Conservation (phyloP, 2,329 filamentous ascomycete species). For the Cladobotryum mycophilum region DNA sequence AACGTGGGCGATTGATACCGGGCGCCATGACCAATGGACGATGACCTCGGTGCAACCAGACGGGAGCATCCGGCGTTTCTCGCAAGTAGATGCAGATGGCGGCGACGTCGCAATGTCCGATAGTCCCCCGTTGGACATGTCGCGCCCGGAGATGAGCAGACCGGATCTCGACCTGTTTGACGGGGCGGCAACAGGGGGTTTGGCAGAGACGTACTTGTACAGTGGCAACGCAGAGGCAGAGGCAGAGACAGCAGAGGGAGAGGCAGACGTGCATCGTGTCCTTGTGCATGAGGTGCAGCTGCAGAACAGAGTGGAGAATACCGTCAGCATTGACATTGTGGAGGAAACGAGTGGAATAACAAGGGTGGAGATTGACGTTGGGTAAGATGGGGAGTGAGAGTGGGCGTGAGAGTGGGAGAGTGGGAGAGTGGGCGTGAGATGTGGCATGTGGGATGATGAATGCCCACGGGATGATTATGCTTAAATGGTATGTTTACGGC, state of each 20-base stretch:
- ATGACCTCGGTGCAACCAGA: slow-evolving; percentile 22
- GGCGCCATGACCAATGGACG: slow-evolving; percentile 14
- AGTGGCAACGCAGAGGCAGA: neutral
- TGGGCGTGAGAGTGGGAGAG: neutral
- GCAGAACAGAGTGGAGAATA: slow-evolving; percentile 17
- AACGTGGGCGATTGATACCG: slow-evolving; percentile 26
- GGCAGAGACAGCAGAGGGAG: too few relatives aligned
- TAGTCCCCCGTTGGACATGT: neutral
- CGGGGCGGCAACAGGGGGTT: neutral
- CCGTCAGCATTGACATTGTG: slow-evolving; percentile 25
- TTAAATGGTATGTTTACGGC: neutral
- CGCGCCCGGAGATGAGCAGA: neutral
- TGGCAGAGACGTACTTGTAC: neutral
- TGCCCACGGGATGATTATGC: neutral
- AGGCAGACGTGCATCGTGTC: neutral
- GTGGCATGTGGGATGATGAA: neutral
- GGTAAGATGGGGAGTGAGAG: slow-evolving; percentile 8
- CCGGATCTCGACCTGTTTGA: slow-evolving; percentile 9
- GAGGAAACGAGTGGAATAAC: slow-evolving; percentile 31
- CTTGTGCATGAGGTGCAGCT: slow-evolving; percentile 8
- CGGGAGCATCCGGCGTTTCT: slow-evolving; percentile 26
- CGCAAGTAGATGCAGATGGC: slow-evolving; percentile 26
- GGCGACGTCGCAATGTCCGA: slow-evolving; percentile 25
- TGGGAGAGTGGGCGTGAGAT: neutral
- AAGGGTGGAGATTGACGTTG: slow-evolving; percentile 33